phyloP scores from a whole-genome alignment of 169 alveolate genomes.

The Amoebophrya sp. region DNA sequence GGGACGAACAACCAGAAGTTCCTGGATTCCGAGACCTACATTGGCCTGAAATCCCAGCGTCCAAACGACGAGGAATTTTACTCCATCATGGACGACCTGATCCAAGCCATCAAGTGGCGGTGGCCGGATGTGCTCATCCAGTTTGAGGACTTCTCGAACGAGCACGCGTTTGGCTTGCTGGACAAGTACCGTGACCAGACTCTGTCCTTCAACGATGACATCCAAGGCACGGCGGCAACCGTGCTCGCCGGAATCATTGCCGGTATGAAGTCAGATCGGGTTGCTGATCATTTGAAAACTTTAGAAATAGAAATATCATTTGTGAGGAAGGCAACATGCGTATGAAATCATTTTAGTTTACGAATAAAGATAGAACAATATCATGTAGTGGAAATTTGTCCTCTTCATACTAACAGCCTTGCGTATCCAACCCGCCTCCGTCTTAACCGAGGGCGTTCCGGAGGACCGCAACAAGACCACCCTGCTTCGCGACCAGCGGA shows the following conservation, averaged over 20 bases:
- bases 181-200: constrained; percentile 38
- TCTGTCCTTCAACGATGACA: constrained; percentile 56
- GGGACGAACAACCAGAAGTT: constrained; percentile 54
- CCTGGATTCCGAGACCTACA: constrained; percentile 30
- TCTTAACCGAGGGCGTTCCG: too few species aligned
- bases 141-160: constrained; percentile 55
- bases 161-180: constrained; percentile 50
- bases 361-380: not conserved
- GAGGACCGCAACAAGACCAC: constrained; percentile 14
- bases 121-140: constrained; percentile 56
- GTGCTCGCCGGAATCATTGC: constrained; percentile 52
- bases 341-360: too few species aligned
- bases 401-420: constrained; percentile 32
- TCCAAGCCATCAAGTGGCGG: constrained; percentile 44
- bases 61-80: constrained; percentile 51
- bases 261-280: constrained; percentile 40
- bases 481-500: constrained; percentile 49
- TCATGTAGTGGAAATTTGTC: not conserved
- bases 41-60: constrained; percentile 46
- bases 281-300: too few species aligned
- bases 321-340: too few species aligned
- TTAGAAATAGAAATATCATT: too few species aligned
- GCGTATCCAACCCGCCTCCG: constrained; percentile 26
- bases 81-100: constrained; percentile 48
- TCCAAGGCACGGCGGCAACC: constrained; percentile 57